Evolutionary conservation across 345 rosid species (phyloP).

Genomic region (Diplotaxis tenuifolia): DNA sequence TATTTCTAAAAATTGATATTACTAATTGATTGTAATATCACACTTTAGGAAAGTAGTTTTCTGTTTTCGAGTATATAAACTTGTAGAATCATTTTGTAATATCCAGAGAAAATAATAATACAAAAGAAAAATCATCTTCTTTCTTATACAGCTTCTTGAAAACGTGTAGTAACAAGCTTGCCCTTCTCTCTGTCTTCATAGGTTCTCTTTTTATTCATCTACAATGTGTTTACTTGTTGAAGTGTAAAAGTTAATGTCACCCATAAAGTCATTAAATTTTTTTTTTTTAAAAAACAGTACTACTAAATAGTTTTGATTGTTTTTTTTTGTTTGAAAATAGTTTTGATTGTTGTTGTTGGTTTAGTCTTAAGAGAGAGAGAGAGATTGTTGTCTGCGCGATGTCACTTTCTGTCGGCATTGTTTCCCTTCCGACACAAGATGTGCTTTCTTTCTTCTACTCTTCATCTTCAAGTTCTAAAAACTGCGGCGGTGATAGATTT

Average conservation of each 20-base stretch:
- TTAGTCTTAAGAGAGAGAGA: constrained; percentile 35
- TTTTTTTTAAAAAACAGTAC: neutral
- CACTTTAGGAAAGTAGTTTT: too few species aligned
- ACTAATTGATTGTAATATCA: too few species aligned
- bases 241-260: constrained; percentile 11
- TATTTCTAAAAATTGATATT: too few species aligned
- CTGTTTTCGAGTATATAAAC: too few species aligned
- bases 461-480: constrained; percentile 43
- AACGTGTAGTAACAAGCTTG: too few species aligned
- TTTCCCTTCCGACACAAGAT: constrained; percentile 60
- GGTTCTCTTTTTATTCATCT: constrained; percentile 35
- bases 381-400: constrained; percentile 63
- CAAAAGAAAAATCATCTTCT: too few species aligned
- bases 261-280: neutral
- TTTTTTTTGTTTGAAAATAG: constrained; percentile 15
- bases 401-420: constrained; percentile 94
- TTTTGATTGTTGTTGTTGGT: constrained; percentile 25
- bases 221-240: constrained; percentile 2
- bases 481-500: constrained; percentile 39
- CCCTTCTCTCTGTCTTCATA: constrained; percentile 25
- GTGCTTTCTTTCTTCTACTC: constrained; percentile 36
- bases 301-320: constrained; percentile 16
- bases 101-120: too few species aligned
- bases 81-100: too few species aligned
- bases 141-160: too few species aligned